Base-by-base conservation (phyloP, 768 basidiomycete genomes). In the Naganishia kalamii region DNA sequence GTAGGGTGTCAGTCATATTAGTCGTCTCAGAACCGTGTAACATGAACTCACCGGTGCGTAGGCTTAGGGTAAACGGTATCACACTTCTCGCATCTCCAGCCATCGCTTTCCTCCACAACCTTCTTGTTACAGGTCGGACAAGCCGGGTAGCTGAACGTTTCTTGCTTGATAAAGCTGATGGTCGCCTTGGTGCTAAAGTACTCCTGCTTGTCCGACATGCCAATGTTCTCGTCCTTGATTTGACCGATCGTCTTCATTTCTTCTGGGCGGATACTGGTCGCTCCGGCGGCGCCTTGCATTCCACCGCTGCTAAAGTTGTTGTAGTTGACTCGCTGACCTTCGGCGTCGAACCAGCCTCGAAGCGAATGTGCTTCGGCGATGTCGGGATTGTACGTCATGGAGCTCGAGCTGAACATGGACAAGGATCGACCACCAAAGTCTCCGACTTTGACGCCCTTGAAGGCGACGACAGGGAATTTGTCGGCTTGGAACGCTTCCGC, bases 81-180 rank as follows among this genome's bases (percentile, higher is more conserved):
- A 75, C 94, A 98, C 78, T 92, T 97, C 75, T 98, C 96, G 76
- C 96, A 98, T 48, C 84, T 80, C 91, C 91, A 98, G 5, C 81
- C 82, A 46, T 81, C 82, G n/a, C 81, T 82, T 21, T 81, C 77
- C 62, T 89, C 83, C 0, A 84, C 52, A 5, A 97, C 88, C 79
- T 98, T 99, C 81, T 98, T 98, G 79, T 83, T 89, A 78, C 94
- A 98, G 21, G 83, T 84, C 32, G 86, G 87, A 75, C 96, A 99
- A 19, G 90, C 93, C 25, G 93, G 88, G 75, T 99, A 99, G 17
- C 84, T 83, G 48, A 97, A 81, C 67, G 84, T 89, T 32, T 81
- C 80, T 29, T 80, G 74, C 79, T 87, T 91, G 81, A 98, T 85
- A 75, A 91, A 90, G 82, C 89, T 87, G 64, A 96, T 82, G 1